These are phyloP conservation scores for Puccinia brachypodii DNA, from an alignment of 1,284 basidiomycete genomes.

Conservation along the genomic window DNA sequence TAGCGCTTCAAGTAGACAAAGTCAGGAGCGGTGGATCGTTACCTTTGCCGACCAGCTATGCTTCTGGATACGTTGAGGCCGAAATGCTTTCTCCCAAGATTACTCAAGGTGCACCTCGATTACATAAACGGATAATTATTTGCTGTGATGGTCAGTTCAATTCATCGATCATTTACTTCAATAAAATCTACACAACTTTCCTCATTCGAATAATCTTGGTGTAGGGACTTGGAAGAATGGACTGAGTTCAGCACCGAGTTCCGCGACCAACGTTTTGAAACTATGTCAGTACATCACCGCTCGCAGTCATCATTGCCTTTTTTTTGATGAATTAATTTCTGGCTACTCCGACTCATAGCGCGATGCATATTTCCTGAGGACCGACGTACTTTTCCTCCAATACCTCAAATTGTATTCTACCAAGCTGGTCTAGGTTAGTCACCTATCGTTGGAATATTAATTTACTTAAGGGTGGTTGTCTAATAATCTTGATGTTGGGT, in stretches of 20 bases:
- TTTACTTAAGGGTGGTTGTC: background rate
- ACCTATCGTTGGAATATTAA: background rate
- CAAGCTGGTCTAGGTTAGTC: slow-evolving; percentile 43
- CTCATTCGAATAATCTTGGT: background rate
- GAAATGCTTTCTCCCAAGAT: slow-evolving; percentile 11
- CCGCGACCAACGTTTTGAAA: slow-evolving; percentile 39
- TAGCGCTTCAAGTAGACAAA: background rate
- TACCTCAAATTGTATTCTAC: slow-evolving; percentile 44
- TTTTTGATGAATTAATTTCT: background rate
- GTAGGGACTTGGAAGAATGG: slow-evolving; percentile 45
- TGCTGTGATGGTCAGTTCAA: slow-evolving; percentile 39
- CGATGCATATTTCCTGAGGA: slow-evolving; percentile 46
- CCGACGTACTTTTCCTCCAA: slow-evolving; percentile 39
- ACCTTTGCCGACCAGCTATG: slow-evolving; percentile 15
- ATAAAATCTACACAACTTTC: background rate
- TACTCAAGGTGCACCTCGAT: slow-evolving; percentile 9
- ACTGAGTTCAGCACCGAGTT: slow-evolving; percentile 10
- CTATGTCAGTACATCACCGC: slow-evolving; percentile 15
- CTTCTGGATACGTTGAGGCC: slow-evolving; percentile 38
- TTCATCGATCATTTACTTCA: background rate
- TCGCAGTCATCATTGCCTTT: background rate
- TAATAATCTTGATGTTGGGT: slow-evolving; percentile 2
- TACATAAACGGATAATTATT: slow-evolving; percentile 42
- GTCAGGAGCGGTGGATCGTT: background rate
- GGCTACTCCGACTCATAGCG: background rate